These are phyloP conservation scores for Scedosporium apiospermum DNA, from an alignment of 2,329 filamentous ascomycete genomes.

Conservation along the genomic window DNA sequence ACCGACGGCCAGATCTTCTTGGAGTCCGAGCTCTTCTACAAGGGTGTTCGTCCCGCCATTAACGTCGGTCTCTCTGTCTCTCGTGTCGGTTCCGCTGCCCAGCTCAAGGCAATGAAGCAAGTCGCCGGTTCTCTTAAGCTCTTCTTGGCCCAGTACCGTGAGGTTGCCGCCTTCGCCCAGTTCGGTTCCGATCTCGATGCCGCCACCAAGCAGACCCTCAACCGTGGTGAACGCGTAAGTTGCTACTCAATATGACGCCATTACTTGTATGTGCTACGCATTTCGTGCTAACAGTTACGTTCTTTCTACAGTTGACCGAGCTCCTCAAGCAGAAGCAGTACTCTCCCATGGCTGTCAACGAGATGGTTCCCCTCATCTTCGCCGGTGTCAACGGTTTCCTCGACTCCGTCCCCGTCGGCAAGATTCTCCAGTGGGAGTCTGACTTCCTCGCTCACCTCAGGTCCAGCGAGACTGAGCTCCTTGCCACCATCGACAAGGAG, in stretches of 20 bases:
- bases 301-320: constrained; percentile 62
- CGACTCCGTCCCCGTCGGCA: constrained; percentile 78
- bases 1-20: constrained; percentile 99
- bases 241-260: constrained; percentile 3
- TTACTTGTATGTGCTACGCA: neutral
- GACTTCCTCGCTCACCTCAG: constrained; percentile 91
- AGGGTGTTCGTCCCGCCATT: constrained; percentile 99
- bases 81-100: constrained; percentile 97
- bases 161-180: constrained; percentile 98
- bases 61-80: constrained; percentile 99
- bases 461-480: constrained; percentile 77
- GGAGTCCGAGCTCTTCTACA: constrained; percentile 99
- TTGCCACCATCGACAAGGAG: constrained; percentile 88
- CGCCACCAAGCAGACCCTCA: constrained; percentile 96
- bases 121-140: constrained; percentile 99
- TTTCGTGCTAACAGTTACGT: neutral
- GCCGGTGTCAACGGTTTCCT: constrained; percentile 98
- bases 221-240: constrained; percentile 93
- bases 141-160: constrained; percentile 99
- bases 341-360: constrained; percentile 94
- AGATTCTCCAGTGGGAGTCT: constrained; percentile 87
- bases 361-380: constrained; percentile 99
- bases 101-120: constrained; percentile 99
- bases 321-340: constrained; percentile 99
- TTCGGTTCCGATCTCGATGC: constrained; percentile 99